Conservation (phyloP, 2,329 filamentous ascomycete species). For the Neoarthrinium moseri region DNA sequence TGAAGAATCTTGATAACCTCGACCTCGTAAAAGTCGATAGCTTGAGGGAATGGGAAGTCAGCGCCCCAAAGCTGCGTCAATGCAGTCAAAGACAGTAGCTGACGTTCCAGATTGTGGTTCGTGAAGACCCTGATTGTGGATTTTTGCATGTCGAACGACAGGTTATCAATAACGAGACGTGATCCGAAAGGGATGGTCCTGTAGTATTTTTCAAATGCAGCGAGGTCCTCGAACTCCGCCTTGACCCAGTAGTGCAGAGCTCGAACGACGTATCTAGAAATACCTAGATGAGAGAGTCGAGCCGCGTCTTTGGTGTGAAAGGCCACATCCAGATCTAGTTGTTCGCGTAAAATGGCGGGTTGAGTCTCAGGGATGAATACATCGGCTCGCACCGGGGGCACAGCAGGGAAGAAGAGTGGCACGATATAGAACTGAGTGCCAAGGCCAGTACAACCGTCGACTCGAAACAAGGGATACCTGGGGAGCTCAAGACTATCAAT, state of each 20-base stretch:
- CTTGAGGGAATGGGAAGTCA: slow-evolving; percentile 38
- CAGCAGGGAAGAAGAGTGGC: slow-evolving; percentile 46
- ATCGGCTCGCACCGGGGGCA: slow-evolving; percentile 55
- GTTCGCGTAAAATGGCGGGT: slow-evolving; percentile 37
- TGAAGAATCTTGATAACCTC: slow-evolving; percentile 53
- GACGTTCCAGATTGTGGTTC: slow-evolving; percentile 52
- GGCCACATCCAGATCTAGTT: slow-evolving; percentile 48
- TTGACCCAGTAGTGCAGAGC: slow-evolving; percentile 52
- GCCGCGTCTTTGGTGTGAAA: slow-evolving; percentile 54
- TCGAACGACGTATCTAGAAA: slow-evolving; percentile 53
- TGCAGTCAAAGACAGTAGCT: slow-evolving; percentile 42
- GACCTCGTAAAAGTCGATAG: slow-evolving; percentile 49
- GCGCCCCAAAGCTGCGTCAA: slow-evolving; percentile 44
- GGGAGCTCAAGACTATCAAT: slow-evolving; percentile 53
- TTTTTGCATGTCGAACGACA: slow-evolving; percentile 45
- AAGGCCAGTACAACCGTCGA: slow-evolving; percentile 57
- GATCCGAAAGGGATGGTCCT: slow-evolving; percentile 55
- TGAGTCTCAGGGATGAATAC: slow-evolving; percentile 56
- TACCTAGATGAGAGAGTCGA: slow-evolving; percentile 47
- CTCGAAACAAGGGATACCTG: slow-evolving; percentile 49
- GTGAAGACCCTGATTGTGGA: slow-evolving; percentile 45
- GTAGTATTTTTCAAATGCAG: slow-evolving; percentile 36
- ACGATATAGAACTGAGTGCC: slow-evolving; percentile 58
- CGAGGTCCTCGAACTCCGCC: slow-evolving; percentile 26
- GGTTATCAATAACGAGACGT: slow-evolving; percentile 51